Conservation (phyloP, 1,284 basidiomycete species). For the Mycosarcoma mackinlayi region DNA sequence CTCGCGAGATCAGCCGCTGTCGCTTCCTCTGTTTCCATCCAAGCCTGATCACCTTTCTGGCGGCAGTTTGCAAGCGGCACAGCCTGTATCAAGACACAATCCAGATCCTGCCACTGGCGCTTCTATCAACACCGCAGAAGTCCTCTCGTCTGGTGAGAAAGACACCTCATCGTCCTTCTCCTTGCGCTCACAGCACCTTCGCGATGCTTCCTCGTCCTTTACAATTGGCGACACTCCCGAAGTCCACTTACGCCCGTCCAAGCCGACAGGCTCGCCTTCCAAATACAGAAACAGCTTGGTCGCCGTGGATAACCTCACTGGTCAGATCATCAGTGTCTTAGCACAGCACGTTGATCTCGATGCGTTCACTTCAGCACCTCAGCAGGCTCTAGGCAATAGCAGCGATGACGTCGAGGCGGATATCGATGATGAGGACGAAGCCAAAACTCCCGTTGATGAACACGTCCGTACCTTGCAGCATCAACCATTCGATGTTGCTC, state of each 20-base stretch:
- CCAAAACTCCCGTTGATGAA: constrained; percentile 29
- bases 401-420: constrained; percentile 8
- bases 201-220: constrained; percentile 18
- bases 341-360: constrained; percentile 46
- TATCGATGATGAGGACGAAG: constrained; percentile 15
- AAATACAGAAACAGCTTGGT: constrained; percentile 55
- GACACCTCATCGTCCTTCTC: background rate
- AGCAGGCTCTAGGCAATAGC: constrained; percentile 2
- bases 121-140: background rate
- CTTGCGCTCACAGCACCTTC: constrained; percentile 16
- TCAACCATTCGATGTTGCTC: background rate
- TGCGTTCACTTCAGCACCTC: too few relatives aligned
- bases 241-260: constrained; percentile 7
- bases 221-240: constrained; percentile 13
- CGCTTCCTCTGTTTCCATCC: background rate
- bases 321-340: constrained; percentile 51
- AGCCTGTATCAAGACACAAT: too few relatives aligned
- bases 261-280: constrained; percentile 1
- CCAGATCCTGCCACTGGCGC: background rate
- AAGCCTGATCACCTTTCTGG: background rate
- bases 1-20: constrained; percentile 6
- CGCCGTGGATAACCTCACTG: constrained; percentile 57
- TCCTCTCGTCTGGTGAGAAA: background rate
- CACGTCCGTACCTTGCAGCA: background rate
- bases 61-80: background rate